These are phyloP conservation scores for Aspergillus aculeatinus DNA, from an alignment of 2,329 filamentous ascomycete species.

Conservation along the genomic window DNA sequence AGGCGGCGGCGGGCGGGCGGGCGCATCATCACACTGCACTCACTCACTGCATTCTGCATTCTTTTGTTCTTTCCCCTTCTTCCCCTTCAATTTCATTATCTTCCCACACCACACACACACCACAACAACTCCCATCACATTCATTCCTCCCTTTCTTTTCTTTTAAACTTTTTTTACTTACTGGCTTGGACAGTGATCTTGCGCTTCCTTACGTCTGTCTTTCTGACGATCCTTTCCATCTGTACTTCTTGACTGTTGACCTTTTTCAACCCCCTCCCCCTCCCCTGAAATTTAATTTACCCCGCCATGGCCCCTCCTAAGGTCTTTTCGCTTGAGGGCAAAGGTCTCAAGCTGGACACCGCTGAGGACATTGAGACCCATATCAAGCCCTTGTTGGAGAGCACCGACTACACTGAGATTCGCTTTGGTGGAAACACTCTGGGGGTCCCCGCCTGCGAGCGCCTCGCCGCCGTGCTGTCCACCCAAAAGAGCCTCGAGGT, in stretches of 20 bases:
- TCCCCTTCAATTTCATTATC: constrained; percentile 4
- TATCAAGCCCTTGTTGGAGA: constrained; percentile 70
- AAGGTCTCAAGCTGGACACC: constrained; percentile 86
- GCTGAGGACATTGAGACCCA: constrained; percentile 83
- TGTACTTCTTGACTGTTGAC: neutral
- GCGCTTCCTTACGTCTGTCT: neutral
- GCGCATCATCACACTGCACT: neutral
- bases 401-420: constrained; percentile 73
- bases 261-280: constrained; percentile 1
- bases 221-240: constrained; percentile 1
- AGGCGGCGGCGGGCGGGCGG: neutral
- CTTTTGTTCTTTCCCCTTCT: neutral
- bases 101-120: constrained; percentile 10
- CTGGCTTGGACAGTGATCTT: neutral
- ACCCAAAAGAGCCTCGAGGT: constrained; percentile 78
- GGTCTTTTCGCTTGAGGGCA: constrained; percentile 84
- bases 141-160: neutral
- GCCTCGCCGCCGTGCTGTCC: constrained; percentile 76
- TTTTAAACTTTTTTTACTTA: constrained; percentile 2
- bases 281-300: constrained; percentile 33
- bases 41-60: neutral
- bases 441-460: constrained; percentile 82
- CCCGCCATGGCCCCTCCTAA: constrained; percentile 55
- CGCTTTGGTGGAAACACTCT: constrained; percentile 87
- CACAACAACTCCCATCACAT: neutral